A percentile compares a stretch with the other conserved stretches of the same genome.
These are phyloP conservation scores for Globisporangium orthogonon DNA, from an alignment of 352 stramenopile species.

Conservation along the genomic window DNA sequence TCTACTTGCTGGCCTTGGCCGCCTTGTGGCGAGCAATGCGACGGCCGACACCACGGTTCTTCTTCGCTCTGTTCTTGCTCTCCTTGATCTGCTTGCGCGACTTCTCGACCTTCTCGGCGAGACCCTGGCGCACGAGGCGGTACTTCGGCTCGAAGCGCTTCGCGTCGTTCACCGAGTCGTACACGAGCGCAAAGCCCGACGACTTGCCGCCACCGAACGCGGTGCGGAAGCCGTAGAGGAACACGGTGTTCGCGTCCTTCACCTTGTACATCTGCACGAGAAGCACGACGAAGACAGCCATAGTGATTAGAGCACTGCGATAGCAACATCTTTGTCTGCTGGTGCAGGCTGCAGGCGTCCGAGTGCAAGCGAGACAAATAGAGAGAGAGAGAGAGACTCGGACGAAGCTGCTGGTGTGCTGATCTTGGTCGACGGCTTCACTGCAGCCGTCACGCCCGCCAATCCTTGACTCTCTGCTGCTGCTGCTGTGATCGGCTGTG, in stretches of 20 bases:
- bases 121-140: constrained; percentile 90
- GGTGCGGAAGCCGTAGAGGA: constrained; percentile 97
- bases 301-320: not conserved
- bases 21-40: constrained; percentile 99
- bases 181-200: constrained; percentile 98
- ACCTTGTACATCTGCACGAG: constrained; percentile 92
- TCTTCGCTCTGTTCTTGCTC: constrained; percentile 98
- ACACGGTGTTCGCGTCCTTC: constrained; percentile 93
- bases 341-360: not conserved
- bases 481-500: not conserved
- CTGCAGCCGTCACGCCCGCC: not conserved
- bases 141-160: constrained; percentile 99
- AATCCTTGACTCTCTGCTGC: not conserved
- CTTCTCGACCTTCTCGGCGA: constrained; percentile 93
- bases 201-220: constrained; percentile 97
- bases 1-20: constrained; percentile 95
- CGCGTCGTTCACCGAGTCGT: constrained; percentile 97
- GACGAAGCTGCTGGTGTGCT: not conserved
- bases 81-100: constrained; percentile 99
- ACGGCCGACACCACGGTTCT: constrained; percentile 96
- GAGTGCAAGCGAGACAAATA: not conserved
- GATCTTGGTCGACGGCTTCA: not conserved
- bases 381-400: not conserved
- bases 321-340: not conserved
- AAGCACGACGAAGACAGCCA: not conserved